A percentile compares a stretch with the other conserved stretches of the same genome.
Evolutionary conservation across 495 filamentous ascomycete genomes (phyloP).

Genomic region (Tuber calosporum): DNA sequence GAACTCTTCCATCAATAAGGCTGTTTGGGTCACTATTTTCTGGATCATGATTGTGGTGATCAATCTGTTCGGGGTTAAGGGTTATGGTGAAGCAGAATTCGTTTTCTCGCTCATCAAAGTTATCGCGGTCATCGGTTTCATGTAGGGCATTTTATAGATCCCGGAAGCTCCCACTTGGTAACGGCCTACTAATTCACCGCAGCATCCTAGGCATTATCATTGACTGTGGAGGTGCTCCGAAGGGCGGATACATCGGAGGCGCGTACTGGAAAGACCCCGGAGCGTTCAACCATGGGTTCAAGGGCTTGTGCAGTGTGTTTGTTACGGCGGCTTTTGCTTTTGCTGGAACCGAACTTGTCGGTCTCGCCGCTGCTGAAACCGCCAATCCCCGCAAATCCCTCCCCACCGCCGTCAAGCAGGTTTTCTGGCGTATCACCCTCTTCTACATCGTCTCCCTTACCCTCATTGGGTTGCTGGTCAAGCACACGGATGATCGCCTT

Average conservation of each 20-base stretch:
- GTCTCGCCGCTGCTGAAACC: slow-evolving; percentile 80
- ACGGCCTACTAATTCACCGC: slow-evolving; percentile 2
- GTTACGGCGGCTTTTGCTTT: slow-evolving; percentile 92
- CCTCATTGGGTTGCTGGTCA: slow-evolving; percentile 67
- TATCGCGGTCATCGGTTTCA: slow-evolving; percentile 77
- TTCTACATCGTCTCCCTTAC: slow-evolving; percentile 74
- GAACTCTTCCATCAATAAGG: slow-evolving; percentile 59
- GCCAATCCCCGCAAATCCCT: slow-evolving; percentile 79
- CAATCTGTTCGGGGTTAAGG: slow-evolving; percentile 79
- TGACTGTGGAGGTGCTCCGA: slow-evolving; percentile 69
- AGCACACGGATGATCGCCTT: slow-evolving; percentile 57
- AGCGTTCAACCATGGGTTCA: slow-evolving; percentile 87
- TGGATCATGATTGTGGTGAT: slow-evolving; percentile 64
- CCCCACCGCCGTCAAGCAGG: slow-evolving; percentile 81
- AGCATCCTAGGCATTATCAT: slow-evolving; percentile 73
- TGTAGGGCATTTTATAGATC: slow-evolving; percentile 50
- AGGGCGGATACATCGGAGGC: slow-evolving; percentile 74
- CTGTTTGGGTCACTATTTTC: slow-evolving; percentile 82
- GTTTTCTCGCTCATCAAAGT: slow-evolving; percentile 82
- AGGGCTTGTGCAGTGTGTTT: slow-evolving; percentile 86
- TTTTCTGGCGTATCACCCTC: slow-evolving; percentile 89
- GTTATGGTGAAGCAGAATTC: slow-evolving; percentile 88
- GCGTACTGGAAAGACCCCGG: slow-evolving; percentile 76
- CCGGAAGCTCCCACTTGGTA: neutral
- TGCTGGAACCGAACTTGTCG: slow-evolving; percentile 87